Conservation (phyloP, 345 rosid genomes). For the Brassica cretica region DNA sequence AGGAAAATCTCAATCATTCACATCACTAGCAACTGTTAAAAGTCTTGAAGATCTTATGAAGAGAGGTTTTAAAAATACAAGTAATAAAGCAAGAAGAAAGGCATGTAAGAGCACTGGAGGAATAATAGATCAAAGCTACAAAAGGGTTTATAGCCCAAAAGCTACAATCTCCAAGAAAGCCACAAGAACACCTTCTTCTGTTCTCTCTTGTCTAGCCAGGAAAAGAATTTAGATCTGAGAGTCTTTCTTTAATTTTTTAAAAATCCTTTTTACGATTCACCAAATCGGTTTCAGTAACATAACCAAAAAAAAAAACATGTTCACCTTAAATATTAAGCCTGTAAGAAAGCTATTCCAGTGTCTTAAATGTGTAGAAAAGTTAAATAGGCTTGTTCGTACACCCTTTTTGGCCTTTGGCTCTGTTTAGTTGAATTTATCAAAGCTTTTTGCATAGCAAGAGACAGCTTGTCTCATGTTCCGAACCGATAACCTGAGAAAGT, state of each 20-base stretch:
- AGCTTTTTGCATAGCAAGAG: conserved; percentile 62
- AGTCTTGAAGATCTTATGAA: conserved; percentile 64
- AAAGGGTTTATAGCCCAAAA: conserved; percentile 45
- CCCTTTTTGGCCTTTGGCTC: neutral
- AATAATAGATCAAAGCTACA: conserved; percentile 47
- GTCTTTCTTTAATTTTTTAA: neutral
- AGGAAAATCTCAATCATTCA: conserved; percentile 81
- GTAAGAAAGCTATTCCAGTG: neutral
- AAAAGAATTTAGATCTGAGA: conserved; percentile 29
- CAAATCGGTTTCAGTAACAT: conserved; percentile 26
- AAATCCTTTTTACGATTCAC: conserved; percentile 32
- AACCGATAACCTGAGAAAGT: conserved; percentile 56
- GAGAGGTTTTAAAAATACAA: conserved; percentile 40
- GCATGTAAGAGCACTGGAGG: conserved; percentile 54
- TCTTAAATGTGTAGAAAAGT: neutral
- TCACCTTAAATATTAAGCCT: neutral
- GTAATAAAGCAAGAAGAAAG: conserved; percentile 30
- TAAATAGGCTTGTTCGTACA: neutral
- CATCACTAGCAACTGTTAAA: conserved; percentile 63
- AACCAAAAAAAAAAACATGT: neutral
- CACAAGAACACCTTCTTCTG: conserved; percentile 40
- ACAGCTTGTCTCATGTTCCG: conserved; percentile 69
- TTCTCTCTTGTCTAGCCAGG: conserved; percentile 46
- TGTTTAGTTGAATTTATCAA: neutral
- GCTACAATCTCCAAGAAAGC: conserved; percentile 62